These are phyloP conservation scores for Ilex asprella DNA, from an alignment of 257 asterid species.

Conservation along the genomic window DNA sequence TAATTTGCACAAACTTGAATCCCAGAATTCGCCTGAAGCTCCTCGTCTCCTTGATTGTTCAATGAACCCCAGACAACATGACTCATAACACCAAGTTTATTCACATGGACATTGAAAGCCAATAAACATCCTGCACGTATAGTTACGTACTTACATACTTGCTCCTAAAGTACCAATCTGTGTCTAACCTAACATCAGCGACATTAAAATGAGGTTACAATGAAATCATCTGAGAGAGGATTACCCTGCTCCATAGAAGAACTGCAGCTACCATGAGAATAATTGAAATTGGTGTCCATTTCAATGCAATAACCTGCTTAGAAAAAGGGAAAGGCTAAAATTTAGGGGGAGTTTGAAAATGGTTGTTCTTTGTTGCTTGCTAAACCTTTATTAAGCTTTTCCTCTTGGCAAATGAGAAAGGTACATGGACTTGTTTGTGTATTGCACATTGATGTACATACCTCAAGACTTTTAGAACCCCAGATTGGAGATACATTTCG, in stretches of 20 bases:
- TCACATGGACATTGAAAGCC: no score
- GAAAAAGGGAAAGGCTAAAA: not conserved
- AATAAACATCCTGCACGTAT: no score
- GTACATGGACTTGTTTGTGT: not conserved
- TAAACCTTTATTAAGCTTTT: not conserved
- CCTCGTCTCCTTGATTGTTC: no score
- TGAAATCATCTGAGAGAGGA: slow-evolving; percentile 21
- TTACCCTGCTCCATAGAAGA: slow-evolving; percentile 32
- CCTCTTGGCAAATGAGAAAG: not conserved
- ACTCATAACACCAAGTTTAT: no score
- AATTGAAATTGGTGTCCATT: slow-evolving; percentile 51
- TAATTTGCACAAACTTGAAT: no score
- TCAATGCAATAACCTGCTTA: slow-evolving; percentile 40
- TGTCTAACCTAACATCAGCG: not conserved
- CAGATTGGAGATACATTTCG: slow-evolving; percentile 36
- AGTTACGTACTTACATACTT: not conserved
- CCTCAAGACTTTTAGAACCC: slow-evolving; percentile 59
- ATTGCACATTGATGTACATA: slow-evolving; percentile 6
- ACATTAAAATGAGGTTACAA: not conserved
- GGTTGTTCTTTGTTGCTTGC: not conserved
- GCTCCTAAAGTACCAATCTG: not conserved
- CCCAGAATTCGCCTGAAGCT: no score
- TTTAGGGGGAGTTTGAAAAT: not conserved
- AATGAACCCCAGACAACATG: no score
- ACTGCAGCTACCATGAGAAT: slow-evolving; percentile 30